These are phyloP conservation scores for Myxozyma mucilagina DNA, from an alignment of 805 yeast species.

Conservation along the genomic window DNA sequence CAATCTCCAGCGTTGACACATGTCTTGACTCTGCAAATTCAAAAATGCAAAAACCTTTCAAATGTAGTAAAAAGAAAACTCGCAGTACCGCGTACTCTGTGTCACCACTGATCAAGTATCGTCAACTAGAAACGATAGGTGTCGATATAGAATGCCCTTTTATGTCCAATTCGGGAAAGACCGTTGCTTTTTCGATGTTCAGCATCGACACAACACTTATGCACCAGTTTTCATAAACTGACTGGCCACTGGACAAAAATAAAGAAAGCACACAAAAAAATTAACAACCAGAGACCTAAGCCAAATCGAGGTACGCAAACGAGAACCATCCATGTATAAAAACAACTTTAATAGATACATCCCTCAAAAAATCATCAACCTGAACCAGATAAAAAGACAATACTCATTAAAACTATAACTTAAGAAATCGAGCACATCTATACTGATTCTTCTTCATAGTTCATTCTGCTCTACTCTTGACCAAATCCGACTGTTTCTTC, in stretches of 20 bases:
- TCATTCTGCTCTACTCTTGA: constrained; percentile 62
- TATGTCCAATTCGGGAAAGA: too few species aligned
- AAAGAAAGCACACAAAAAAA: not conserved
- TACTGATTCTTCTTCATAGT: not conserved
- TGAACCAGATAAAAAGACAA: not conserved
- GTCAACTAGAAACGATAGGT: too few species aligned
- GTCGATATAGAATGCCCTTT: too few species aligned
- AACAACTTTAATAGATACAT: constrained; percentile 7
- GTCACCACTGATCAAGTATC: too few species aligned
- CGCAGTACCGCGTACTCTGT: too few species aligned
- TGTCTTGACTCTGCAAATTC: not conserved
- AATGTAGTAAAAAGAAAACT: not conserved
- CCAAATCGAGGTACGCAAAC: not conserved
- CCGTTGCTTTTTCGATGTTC: too few species aligned
- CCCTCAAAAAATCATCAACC: not conserved
- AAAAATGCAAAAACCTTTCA: not conserved
- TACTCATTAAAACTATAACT: not conserved
- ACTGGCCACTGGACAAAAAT: not conserved
- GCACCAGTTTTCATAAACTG: too few species aligned
- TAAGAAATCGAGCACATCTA: not conserved
- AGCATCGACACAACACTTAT: too few species aligned
- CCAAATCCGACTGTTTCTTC: constrained; percentile 99
- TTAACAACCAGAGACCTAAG: not conserved
- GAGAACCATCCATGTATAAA: not conserved
- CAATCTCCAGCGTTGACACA: not conserved